A percentile compares a stretch with the other conserved stretches of the same genome.
Conservation (phyloP, 805 yeast species). For the Nakazawaea ambrosiae region DNA sequence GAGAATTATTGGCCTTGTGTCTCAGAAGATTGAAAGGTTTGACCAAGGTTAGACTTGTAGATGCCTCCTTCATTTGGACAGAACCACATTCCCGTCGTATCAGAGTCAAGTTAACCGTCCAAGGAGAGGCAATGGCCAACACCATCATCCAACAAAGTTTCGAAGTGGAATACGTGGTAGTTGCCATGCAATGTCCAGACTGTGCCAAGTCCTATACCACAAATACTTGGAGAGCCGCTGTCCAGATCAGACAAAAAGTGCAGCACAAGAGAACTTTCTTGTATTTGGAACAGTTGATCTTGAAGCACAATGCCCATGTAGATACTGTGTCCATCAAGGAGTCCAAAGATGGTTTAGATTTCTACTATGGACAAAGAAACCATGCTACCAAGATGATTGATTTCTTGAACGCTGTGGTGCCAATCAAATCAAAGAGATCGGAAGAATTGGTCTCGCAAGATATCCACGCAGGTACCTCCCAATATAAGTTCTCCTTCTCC, state of each 20-base stretch:
- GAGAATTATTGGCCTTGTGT: constrained; percentile 89
- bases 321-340: constrained; percentile 93
- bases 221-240: constrained; percentile 97
- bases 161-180: constrained; percentile 88
- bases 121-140: constrained; percentile 91
- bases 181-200: constrained; percentile 96
- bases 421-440: constrained; percentile 74
- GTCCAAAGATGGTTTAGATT: constrained; percentile 89
- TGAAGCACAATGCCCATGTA: constrained; percentile 87
- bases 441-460: constrained; percentile 90
- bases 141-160: constrained; percentile 91
- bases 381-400: constrained; percentile 95
- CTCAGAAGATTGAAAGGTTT: constrained; percentile 83
- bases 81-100: constrained; percentile 98
- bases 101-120: constrained; percentile 85
- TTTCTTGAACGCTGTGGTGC: constrained; percentile 78
- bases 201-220: constrained; percentile 97
- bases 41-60: constrained; percentile 77
- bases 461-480: constrained; percentile 82
- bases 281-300: constrained; percentile 89
- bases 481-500: constrained; percentile 86
- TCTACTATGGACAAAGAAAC: constrained; percentile 79
- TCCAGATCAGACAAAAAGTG: constrained; percentile 96
- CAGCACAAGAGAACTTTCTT: constrained; percentile 94
- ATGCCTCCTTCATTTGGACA: constrained; percentile 96